Base-by-base conservation (phyloP, 2,329 filamentous ascomycete species). In the Ceratocystis harringtonii region DNA sequence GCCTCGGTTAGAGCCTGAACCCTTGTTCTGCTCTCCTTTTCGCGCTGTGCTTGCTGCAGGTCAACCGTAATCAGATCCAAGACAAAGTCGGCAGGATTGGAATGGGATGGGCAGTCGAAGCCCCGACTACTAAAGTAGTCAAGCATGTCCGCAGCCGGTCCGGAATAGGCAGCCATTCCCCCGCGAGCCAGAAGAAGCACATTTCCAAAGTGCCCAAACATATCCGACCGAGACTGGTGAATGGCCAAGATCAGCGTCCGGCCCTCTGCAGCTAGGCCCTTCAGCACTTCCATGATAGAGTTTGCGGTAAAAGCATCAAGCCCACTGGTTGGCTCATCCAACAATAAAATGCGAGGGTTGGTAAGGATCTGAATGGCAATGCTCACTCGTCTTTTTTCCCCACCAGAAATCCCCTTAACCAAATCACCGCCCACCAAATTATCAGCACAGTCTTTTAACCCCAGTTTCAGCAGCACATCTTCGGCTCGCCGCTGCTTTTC, bases 331-430 rank as follows among this genome's bases (percentile, higher is more conserved):
- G 89, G 88, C 69, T 92, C 88, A 68, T 92, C 88, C 0, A 92
- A 79, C 0, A 92, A 77, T 1, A 92, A 75, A 1, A 92, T 81
- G 1, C 84, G 82, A 1, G 88, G 88, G 67, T 90, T 86, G 0
- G 87, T 91, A 10, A 92, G 77, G 5, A 91, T 85, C 69, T 92
- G 88, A 0, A 90, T 84, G 0, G 87, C 88, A 68, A 92, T 90
- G 2, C 86, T 87, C 5, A 91, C 87, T 65, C 89, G 81, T 1
- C 88, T 80, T 74, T 90, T 91, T 73, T 92, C 88, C 19, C 89
- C 89, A 1, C 88, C 88, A 7, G 86, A 90, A 36, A 92, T 90
- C 0, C 88, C 88, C 72, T 91, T 91, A 69, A 89, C 79, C 3
- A 88, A 73, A 7, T 89, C 86, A 66, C 81, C 86, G 1, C 88